Evolutionary conservation across 2,329 filamentous ascomycete species (phyloP), one percentile per base, ranked within the genome.

Genomic region (Venturiaceae sp.): DNA sequence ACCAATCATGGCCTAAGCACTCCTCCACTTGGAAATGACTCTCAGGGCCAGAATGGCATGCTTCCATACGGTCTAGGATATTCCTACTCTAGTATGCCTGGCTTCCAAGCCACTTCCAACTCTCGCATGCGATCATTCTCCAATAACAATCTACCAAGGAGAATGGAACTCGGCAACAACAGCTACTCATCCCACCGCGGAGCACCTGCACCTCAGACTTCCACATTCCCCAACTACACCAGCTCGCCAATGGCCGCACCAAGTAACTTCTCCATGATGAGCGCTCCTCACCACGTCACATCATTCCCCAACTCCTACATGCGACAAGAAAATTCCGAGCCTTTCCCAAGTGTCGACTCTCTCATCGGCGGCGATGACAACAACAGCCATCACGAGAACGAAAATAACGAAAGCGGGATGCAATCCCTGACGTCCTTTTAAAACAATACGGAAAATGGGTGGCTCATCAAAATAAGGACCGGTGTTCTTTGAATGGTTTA

Each of bases 101-200:
- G 72, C 37, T 74, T 73, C 58, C 71, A 73, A 59, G 67, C 70
- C 5, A 32, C 58, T 14, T 28, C 58, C 67, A 37, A 68, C 67
- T 56, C 66, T 21, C 59, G 72, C 50, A 70, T 73, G 67, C 71
- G 72, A 34, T 73, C 71, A 23, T 72, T 73, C 62, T 72, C 71
- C 16, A 69, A 64, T 56, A 67, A 64, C 34, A 67, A 36, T 19
- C 9, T 72, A 32, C 72, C 71, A 11, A 64, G 72, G 21, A 68
- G 72, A 44, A 74, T 74, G 50, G 72, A 74, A 60, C 60, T 74
- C 60, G 73, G 71, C 63, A 71, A 11, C 58, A 58, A 23, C 28
- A 69, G 72, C 61, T 73, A 72, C 62, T 66, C 67, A 11, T 68
- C 68, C 28, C 68, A 58, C 58, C 69, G 70, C 6, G 68, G 63